phyloP scores from a whole-genome alignment of 306 rosid species.

The Arachis stenosperma region DNA sequence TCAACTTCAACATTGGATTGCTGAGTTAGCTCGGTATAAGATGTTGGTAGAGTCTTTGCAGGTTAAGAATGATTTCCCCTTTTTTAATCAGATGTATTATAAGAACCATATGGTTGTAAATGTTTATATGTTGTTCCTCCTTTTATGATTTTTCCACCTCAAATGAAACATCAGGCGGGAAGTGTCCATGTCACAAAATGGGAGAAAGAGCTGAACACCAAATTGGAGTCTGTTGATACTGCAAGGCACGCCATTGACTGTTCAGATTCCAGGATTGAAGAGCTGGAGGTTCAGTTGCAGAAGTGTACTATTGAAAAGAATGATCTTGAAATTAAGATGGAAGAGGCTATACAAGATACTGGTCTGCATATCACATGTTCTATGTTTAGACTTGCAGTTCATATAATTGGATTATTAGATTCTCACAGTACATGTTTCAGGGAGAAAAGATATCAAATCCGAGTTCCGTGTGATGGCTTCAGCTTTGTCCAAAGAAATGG shows the following conservation, averaged over 20 bases:
- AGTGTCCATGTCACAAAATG: constrained; percentile 66
- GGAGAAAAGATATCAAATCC: constrained; percentile 85
- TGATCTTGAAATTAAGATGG: constrained; percentile 79
- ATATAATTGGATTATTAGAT: constrained; percentile 44
- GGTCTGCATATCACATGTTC: constrained; percentile 52
- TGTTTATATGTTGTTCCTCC: constrained; percentile 15
- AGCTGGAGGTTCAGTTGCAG: constrained; percentile 81
- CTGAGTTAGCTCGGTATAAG: constrained; percentile 73
- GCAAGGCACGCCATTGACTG: constrained; percentile 63
- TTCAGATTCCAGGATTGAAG: constrained; percentile 64
- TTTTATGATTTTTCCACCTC: constrained; percentile 5
- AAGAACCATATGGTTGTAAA: constrained; percentile 20
- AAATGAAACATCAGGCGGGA: constrained; percentile 65
- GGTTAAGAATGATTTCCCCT: constrained; percentile 54
- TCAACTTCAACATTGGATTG: constrained; percentile 90
- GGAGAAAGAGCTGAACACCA: constrained; percentile 78
- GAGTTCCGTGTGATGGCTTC: constrained; percentile 94
- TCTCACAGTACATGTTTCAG: constrained; percentile 55
- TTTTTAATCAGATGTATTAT: not conserved
- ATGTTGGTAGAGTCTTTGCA: constrained; percentile 70
- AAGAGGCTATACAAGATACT: constrained; percentile 86
- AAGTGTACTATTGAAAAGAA: constrained; percentile 70
- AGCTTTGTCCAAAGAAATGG: constrained; percentile 93
- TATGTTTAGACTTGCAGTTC: constrained; percentile 32
- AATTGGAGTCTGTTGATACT: constrained; percentile 67